These are phyloP conservation scores for Pichia californica DNA, from an alignment of 805 yeast species.

Conservation along the genomic window DNA sequence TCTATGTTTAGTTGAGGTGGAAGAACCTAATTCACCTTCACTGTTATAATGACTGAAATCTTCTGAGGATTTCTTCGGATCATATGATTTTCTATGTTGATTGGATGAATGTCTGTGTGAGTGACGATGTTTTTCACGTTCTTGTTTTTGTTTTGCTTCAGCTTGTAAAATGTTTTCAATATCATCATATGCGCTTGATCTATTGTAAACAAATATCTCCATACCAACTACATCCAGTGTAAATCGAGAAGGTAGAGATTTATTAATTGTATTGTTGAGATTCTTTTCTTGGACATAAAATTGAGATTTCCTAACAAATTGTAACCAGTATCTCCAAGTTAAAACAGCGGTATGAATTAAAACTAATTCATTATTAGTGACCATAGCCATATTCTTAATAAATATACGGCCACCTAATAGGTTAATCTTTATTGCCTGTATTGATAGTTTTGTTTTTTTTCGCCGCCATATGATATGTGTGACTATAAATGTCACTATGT, in stretches of 20 bases:
- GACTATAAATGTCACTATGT: constrained; percentile 43
- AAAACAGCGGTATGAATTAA: constrained; percentile 65
- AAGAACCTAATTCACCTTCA: neutral
- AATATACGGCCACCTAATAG: constrained; percentile 77
- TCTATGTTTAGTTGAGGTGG: neutral
- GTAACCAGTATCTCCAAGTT: constrained; percentile 91
- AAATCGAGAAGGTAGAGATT: constrained; percentile 49
- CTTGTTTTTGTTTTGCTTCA: constrained; percentile 3
- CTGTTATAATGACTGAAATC: neutral
- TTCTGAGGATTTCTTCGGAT: neutral
- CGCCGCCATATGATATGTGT: constrained; percentile 58
- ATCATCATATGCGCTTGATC: constrained; percentile 65
- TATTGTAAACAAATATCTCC: constrained; percentile 78
- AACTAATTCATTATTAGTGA: constrained; percentile 68
- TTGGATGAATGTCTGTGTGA: neutral
- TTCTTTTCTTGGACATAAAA: constrained; percentile 22
- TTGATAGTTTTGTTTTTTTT: constrained; percentile 48
- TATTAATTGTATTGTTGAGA: constrained; percentile 31
- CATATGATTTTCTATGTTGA: neutral
- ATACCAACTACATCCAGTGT: constrained; percentile 62
- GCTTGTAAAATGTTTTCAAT: constrained; percentile 9
- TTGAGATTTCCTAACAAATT: constrained; percentile 35
- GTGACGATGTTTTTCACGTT: neutral
- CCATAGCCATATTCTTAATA: constrained; percentile 66
- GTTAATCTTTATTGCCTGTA: constrained; percentile 73